phyloP scores from a whole-genome alignment of 345 rosid genomes.

The Acer saccharum region DNA sequence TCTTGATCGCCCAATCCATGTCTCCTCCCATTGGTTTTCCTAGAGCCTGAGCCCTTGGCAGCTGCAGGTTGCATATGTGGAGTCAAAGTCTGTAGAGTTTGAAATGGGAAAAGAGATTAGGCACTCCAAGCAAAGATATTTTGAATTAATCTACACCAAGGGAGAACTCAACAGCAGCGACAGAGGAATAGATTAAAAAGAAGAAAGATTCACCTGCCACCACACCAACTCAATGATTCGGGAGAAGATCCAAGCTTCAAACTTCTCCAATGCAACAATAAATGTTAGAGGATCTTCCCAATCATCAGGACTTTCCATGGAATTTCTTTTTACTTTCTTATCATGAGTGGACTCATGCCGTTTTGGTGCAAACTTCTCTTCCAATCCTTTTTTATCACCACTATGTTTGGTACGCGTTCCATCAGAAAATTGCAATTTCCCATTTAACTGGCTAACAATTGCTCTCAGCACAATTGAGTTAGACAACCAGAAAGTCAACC shows the following conservation, averaged over 20 bases:
- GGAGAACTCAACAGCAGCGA: constrained; percentile 14
- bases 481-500: constrained; percentile 94
- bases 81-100: constrained; percentile 64
- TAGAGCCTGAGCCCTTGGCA: constrained; percentile 58
- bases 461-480: constrained; percentile 80
- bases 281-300: constrained; percentile 70
- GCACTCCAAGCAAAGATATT: background rate
- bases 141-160: background rate
- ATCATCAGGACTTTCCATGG: constrained; percentile 36
- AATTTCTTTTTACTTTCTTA: constrained; percentile 20
- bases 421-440: constrained; percentile 30
- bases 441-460: constrained; percentile 48
- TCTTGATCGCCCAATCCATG: constrained; percentile 56
- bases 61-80: constrained; percentile 85
- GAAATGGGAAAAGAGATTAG: constrained; percentile 16
- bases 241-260: constrained; percentile 90
- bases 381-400: constrained; percentile 12
- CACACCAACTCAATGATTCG: constrained; percentile 83
- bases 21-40: constrained; percentile 56
- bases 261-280: constrained; percentile 66
- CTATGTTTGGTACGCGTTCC: constrained; percentile 9
- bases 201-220: constrained; percentile 78
- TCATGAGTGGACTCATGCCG: constrained; percentile 7
- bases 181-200: constrained; percentile 7
- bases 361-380: background rate